Evolutionary conservation across 495 filamentous ascomycete species (phyloP), one percentile per base, ranked within the genome.

Genomic region (Aspergillus bertholletiae): DNA sequence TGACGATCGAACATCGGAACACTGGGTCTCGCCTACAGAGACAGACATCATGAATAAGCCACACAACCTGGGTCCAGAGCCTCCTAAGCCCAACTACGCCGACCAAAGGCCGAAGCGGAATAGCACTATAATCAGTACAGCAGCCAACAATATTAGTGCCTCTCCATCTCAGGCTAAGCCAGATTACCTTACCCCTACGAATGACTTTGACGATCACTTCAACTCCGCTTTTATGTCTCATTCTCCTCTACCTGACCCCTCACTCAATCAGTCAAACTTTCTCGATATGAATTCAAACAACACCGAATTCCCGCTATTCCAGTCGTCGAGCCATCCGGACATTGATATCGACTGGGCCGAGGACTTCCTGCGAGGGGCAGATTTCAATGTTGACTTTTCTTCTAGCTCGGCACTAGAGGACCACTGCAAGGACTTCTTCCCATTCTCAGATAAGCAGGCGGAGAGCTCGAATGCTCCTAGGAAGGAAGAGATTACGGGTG

Each of bases 401-500:
- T 27, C 47, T 18, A 34, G 35, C 13, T 18, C 54, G 37, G 17
- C 43, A 26, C 24, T 15, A 5, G 37, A 49, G 26, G 53, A 65
- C 2, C 54, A 60, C n/a, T 43, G 55, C 4, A 51, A 62, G 3
- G 66, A 70, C 54, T 47, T 63, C 1, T 76, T 72, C 37, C 48
- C 54, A 2, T 72, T 72, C 46, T 46, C 56, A 15, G 44, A 63
- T 15, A 57, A 57, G 8, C 55, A 57, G 44, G 56, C 55, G 27
- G 45, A 32, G 8, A 41, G 17, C 17, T 18, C 45, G 7, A 35
- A 7, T 11, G 27, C 46, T 2, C 53, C 58, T 58, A 37, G 20
- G 22, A 56, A 59, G 27, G 51, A 54, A 11, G 55, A 64, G 44
- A 75, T 77, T 17, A 77, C 74, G 5, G 74, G 74, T 3, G 74